phyloP scores from a whole-genome alignment of 208 protist species.

The Phytomonas sp. region DNA sequence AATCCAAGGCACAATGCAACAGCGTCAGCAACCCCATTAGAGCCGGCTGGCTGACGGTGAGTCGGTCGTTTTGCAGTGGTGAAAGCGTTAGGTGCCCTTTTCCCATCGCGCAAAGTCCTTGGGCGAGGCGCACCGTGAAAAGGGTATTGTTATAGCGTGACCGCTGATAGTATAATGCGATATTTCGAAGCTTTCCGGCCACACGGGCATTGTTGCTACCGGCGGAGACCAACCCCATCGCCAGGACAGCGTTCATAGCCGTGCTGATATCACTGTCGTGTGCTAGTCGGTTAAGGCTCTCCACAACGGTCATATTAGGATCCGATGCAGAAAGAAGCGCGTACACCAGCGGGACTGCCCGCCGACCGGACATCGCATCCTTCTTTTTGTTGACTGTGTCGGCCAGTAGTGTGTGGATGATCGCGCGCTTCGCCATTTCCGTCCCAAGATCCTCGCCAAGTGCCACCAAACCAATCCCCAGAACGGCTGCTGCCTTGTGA shows the following conservation, averaged over 20 bases:
- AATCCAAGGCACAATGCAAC: slow-evolving; percentile 90
- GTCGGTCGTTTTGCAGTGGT: slow-evolving; percentile 92
- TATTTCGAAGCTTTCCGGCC: slow-evolving; percentile 90
- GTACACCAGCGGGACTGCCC: slow-evolving; percentile 97
- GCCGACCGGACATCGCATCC: slow-evolving; percentile 66
- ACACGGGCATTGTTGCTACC: slow-evolving; percentile 98
- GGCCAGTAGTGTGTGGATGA: slow-evolving; percentile 94
- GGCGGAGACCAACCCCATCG: slow-evolving; percentile 93
- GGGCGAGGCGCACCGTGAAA: slow-evolving; percentile 81
- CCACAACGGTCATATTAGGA: slow-evolving; percentile 94
- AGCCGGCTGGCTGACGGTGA: slow-evolving; percentile 70
- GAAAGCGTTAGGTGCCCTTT: slow-evolving; percentile 97
- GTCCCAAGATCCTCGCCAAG: slow-evolving; percentile 97
- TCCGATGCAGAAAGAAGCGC: slow-evolving; percentile 95
- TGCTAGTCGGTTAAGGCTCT: slow-evolving; percentile 96
- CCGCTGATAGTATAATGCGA: slow-evolving; percentile 96
- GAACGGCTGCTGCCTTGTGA: slow-evolving; percentile 91
- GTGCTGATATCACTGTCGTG: slow-evolving; percentile 96
- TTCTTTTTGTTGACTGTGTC: slow-evolving; percentile 83
- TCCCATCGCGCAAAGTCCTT: slow-evolving; percentile 97
- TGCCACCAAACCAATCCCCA: slow-evolving; percentile 97
- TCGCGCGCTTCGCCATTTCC: slow-evolving; percentile 96
- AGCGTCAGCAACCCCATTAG: slow-evolving; percentile 91
- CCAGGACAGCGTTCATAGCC: slow-evolving; percentile 94
- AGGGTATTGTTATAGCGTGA: slow-evolving; percentile 74